phyloP scores from a whole-genome alignment of 257 asterid genomes.

The Verbena officinalis region DNA sequence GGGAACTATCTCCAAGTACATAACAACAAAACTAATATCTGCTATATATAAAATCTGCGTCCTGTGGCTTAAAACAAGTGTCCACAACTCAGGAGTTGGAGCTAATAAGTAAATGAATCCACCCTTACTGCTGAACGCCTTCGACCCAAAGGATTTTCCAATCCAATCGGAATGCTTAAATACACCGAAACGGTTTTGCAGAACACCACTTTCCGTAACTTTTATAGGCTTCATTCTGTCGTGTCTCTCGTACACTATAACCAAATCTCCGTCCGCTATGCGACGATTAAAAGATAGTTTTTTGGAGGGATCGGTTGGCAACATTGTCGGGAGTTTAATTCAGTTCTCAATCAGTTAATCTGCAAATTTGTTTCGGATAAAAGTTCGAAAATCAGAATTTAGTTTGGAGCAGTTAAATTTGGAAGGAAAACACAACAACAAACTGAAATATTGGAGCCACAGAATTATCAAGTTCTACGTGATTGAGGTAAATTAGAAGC shows the following conservation, averaged over 20 bases:
- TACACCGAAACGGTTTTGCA: conserved; percentile 86
- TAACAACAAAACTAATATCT: conserved; percentile 86
- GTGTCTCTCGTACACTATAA: conserved; percentile 79
- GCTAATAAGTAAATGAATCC: conserved; percentile 82
- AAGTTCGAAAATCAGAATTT: no score
- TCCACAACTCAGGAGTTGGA: conserved; percentile 97
- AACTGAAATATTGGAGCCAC: no score
- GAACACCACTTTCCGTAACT: conserved; percentile 55
- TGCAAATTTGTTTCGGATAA: conserved; percentile 4
- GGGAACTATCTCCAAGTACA: conserved; percentile 88
- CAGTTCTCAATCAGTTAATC: conserved; percentile 22
- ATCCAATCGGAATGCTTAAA: conserved; percentile 93
- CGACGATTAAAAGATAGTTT: conserved; percentile 63
- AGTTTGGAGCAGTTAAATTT: no score
- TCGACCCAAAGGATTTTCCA: conserved; percentile 90
- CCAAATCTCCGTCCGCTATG: conserved; percentile 74
- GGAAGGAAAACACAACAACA: no score
- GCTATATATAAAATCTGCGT: conserved; percentile 96
- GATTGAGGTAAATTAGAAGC: neutral
- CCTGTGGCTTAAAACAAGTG: conserved; percentile 92
- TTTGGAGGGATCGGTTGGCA: conserved; percentile 46
- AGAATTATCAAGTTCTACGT: neutral
- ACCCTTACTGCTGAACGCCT: conserved; percentile 75
- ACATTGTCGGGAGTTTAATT: conserved; percentile 35
- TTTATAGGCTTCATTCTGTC: conserved; percentile 82